Percentiles rank a stretch among this genome's conserved stretches.
These are phyloP conservation scores for Leptographium procerum DNA, from an alignment of 2,329 filamentous ascomycete species.

Conservation along the genomic window DNA sequence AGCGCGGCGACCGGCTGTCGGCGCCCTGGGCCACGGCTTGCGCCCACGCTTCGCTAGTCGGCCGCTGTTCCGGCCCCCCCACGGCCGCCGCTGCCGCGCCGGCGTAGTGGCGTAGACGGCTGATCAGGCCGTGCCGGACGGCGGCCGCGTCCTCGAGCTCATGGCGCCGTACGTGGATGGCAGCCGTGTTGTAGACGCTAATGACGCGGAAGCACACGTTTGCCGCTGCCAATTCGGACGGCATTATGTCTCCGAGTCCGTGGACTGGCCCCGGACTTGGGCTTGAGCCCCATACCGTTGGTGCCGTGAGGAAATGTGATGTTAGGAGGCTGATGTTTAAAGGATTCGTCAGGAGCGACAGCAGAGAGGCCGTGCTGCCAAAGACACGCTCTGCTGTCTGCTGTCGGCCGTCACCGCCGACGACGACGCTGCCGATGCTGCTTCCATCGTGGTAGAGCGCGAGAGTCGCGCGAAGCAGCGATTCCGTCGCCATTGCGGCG, in stretches of 20 bases:
- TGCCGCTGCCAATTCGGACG: slow-evolving; percentile 31
- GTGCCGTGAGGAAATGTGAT: slow-evolving; percentile 59
- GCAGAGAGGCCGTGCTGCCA: slow-evolving; percentile 54
- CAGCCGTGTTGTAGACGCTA: slow-evolving; percentile 61
- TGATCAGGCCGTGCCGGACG: slow-evolving; percentile 11
- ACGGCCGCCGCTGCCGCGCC: neutral
- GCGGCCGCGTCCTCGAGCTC: slow-evolving; percentile 30
- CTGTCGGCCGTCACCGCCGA: slow-evolving; percentile 15
- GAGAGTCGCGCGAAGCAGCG: slow-evolving; percentile 54
- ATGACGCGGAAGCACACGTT: slow-evolving; percentile 53
- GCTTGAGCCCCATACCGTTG: slow-evolving; percentile 49
- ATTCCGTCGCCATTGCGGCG: slow-evolving; percentile 50
- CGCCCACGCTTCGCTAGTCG: slow-evolving; percentile 40
- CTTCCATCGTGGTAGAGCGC: slow-evolving; percentile 41
- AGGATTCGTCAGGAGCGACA: slow-evolving; percentile 61
- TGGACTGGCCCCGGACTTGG: too few species aligned
- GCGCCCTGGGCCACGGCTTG: slow-evolving; percentile 45
- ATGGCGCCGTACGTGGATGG: slow-evolving; percentile 39
- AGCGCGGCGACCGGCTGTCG: slow-evolving; percentile 51
- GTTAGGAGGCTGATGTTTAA: slow-evolving; percentile 64
- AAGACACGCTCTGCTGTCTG: slow-evolving; percentile 44
- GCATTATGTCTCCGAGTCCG: too few species aligned
- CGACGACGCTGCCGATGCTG: neutral
- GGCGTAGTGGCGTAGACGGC: slow-evolving; percentile 1
- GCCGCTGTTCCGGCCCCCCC: slow-evolving; percentile 20